phyloP scores from a whole-genome alignment of 345 rosid species.

The Acer negundo region DNA sequence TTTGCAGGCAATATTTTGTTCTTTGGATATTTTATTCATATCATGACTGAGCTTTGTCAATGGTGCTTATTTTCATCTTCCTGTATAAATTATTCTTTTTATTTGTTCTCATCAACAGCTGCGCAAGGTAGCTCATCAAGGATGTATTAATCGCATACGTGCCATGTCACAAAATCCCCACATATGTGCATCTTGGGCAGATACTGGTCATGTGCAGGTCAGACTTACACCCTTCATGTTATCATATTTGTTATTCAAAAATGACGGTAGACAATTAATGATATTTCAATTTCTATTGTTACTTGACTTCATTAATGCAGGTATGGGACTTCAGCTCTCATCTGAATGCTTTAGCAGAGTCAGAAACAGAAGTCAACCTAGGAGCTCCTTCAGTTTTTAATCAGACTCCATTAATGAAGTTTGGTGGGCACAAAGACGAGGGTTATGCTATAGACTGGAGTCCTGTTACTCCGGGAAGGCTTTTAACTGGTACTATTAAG shows the following conservation, averaged over 20 bases:
- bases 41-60: background rate
- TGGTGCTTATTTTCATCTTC: background rate
- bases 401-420: slow-evolving; percentile 76
- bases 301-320: slow-evolving; percentile 37
- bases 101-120: slow-evolving; percentile 46
- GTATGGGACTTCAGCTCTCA: slow-evolving; percentile 88
- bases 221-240: slow-evolving; percentile 18
- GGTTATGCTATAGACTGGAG: slow-evolving; percentile 96
- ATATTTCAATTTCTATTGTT: background rate
- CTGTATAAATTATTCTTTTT: slow-evolving; percentile 12
- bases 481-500: slow-evolving; percentile 64
- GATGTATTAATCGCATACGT: slow-evolving; percentile 88
- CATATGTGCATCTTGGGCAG: slow-evolving; percentile 94
- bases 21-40: slow-evolving; percentile 14
- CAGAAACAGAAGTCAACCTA: slow-evolving; percentile 58
- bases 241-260: background rate
- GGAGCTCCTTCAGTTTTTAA: slow-evolving; percentile 64
- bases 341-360: slow-evolving; percentile 74
- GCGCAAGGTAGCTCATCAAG: slow-evolving; percentile 78
- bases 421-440: slow-evolving; percentile 90
- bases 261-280: background rate
- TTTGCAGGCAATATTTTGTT: slow-evolving; percentile 59
- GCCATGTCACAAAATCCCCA: slow-evolving; percentile 90
- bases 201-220: slow-evolving; percentile 91
- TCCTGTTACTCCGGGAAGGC: slow-evolving; percentile 79